Conservation (phyloP, 2,329 filamentous ascomycete genomes). For the Diaporthe vaccinii region DNA sequence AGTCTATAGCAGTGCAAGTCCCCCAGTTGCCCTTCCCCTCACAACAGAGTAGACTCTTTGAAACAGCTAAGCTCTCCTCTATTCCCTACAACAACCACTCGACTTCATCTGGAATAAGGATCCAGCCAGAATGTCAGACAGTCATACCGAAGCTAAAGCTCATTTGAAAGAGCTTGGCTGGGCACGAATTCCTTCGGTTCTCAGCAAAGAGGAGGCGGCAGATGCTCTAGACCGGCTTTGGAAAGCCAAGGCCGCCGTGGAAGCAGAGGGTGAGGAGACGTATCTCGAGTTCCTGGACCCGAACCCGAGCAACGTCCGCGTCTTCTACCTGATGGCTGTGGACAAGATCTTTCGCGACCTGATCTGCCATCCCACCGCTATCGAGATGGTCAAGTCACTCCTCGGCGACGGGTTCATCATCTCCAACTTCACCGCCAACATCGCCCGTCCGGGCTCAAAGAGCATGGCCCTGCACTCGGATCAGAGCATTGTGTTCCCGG, state of each 20-base stretch:
- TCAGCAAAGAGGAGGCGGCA: constrained; percentile 38
- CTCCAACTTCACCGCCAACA: constrained; percentile 53
- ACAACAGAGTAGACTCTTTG: no score
- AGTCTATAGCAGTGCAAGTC: no score
- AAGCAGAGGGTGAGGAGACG: constrained; percentile 37
- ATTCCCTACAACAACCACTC: not conserved
- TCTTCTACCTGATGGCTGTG: constrained; percentile 43
- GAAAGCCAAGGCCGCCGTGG: constrained; percentile 35
- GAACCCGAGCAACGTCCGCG: constrained; percentile 41
- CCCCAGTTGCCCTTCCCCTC: not conserved
- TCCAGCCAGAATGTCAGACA: not conserved
- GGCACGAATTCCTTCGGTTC: constrained; percentile 29
- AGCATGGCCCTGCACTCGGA: constrained; percentile 52
- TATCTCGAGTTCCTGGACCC: constrained; percentile 40
- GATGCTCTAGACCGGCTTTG: constrained; percentile 36
- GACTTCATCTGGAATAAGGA: not conserved
- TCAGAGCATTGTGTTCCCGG: constrained; percentile 49
- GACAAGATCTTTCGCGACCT: constrained; percentile 43
- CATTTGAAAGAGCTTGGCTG: constrained; percentile 41
- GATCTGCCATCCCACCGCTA: constrained; percentile 38
- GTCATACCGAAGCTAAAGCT: constrained; percentile 24
- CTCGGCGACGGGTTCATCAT: constrained; percentile 50
- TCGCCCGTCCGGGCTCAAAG: constrained; percentile 50
- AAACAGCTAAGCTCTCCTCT: not conserved
- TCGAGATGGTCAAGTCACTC: constrained; percentile 45